Conservation (phyloP, 1,139 yeast species). For the Blastobotrys raffinosifermentans region DNA sequence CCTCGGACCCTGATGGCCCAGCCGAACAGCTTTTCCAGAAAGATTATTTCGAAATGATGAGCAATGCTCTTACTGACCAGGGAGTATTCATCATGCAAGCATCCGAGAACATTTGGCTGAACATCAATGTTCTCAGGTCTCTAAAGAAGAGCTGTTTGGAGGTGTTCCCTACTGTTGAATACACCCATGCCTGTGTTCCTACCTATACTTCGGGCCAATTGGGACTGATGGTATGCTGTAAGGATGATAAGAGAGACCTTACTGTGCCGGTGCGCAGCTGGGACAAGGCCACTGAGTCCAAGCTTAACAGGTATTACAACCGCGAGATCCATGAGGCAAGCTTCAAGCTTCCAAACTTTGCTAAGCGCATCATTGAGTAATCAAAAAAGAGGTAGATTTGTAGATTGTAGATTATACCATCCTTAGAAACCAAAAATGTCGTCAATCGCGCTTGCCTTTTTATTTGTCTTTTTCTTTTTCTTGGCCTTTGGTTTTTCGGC, state of each 20-base stretch:
- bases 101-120: slow-evolving; percentile 80
- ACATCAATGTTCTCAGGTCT: slow-evolving; percentile 69
- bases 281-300: slow-evolving; percentile 54
- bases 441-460: slow-evolving; percentile 9
- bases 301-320: slow-evolving; percentile 73
- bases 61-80: slow-evolving; percentile 67
- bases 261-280: slow-evolving; percentile 63
- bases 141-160: slow-evolving; percentile 68
- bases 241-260: slow-evolving; percentile 59
- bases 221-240: slow-evolving; percentile 89
- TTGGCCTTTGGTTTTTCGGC: too few species aligned
- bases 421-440: slow-evolving; percentile 10
- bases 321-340: slow-evolving; percentile 75
- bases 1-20: slow-evolving; percentile 96
- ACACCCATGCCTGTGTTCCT: slow-evolving; percentile 84
- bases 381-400: too few species aligned
- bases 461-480: slow-evolving; percentile 6
- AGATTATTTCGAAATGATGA: slow-evolving; percentile 74
- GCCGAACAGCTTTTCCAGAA: slow-evolving; percentile 85
- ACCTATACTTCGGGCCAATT: slow-evolving; percentile 92
- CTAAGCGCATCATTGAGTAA: too few species aligned
- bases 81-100: slow-evolving; percentile 92
- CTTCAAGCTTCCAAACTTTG: slow-evolving; percentile 86
- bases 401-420: too few species aligned
- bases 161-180: slow-evolving; percentile 84